phyloP scores from a whole-genome alignment of 768 basidiomycete genomes.

The Suillus discolor region DNA sequence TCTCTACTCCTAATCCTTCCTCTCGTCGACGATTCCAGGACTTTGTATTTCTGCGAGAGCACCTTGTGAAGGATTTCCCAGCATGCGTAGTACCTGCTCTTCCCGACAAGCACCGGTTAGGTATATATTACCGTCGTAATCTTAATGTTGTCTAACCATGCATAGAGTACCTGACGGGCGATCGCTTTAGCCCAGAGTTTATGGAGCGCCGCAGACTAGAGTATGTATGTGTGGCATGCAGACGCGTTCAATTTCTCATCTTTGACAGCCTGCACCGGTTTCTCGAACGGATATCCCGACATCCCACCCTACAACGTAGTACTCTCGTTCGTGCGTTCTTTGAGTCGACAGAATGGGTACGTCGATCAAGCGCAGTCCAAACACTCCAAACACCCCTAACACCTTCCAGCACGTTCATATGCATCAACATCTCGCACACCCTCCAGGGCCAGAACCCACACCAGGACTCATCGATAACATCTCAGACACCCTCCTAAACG shows the following conservation, averaged over 20 bases:
- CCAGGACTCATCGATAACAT: constrained; percentile 90
- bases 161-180: constrained; percentile 95
- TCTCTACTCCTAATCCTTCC: constrained; percentile 72
- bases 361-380: constrained; percentile 22
- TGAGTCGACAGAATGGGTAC: constrained; percentile 97
- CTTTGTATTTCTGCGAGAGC: constrained; percentile 90
- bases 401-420: constrained; percentile 83
- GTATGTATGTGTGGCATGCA: constrained; percentile 46
- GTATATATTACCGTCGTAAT: constrained; percentile 46
- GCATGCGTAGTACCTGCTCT: constrained; percentile 98
- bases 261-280: constrained; percentile 83
- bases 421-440: constrained; percentile 95
- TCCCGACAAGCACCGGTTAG: constrained; percentile 95
- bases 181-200: constrained; percentile 96
- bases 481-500: constrained; percentile 94
- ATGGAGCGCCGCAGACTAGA: constrained; percentile 90
- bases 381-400: constrained; percentile 4
- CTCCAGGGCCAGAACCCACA: constrained; percentile 79
- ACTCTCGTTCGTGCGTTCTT: constrained; percentile 93
- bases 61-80: constrained; percentile 89
- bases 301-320: constrained; percentile 91
- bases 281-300: constrained; percentile 85
- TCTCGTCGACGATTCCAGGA: constrained; percentile 93
- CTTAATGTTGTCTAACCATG: constrained; percentile 9
- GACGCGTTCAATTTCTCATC: not conserved